Conservation (phyloP, 257 asterid species). For the Scutellaria baicalensis region DNA sequence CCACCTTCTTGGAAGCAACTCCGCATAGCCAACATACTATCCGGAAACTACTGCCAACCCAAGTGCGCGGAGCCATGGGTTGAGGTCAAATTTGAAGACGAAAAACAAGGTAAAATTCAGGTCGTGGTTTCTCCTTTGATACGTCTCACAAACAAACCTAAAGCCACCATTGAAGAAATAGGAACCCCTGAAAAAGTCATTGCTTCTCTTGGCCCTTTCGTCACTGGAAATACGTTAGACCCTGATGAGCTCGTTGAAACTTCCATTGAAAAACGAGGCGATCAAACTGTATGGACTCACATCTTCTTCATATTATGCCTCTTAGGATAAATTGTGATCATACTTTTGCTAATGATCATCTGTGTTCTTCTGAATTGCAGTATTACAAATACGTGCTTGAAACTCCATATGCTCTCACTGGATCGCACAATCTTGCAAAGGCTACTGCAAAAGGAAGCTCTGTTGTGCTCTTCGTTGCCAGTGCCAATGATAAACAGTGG, state of each 20-base stretch:
- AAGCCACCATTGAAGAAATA: slow-evolving; percentile 86
- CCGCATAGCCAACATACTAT: slow-evolving; percentile 82
- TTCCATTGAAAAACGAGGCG: slow-evolving; percentile 73
- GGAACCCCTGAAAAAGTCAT: slow-evolving; percentile 87
- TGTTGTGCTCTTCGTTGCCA: slow-evolving; percentile 80
- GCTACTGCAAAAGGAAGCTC: slow-evolving; percentile 94
- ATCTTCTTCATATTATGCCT: neutral
- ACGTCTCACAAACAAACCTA: slow-evolving; percentile 89
- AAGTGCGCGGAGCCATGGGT: slow-evolving; percentile 99
- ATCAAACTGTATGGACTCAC: slow-evolving; percentile 52
- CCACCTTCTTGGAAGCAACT: slow-evolving; percentile 96
- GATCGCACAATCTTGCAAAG: slow-evolving; percentile 90
- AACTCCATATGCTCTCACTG: slow-evolving; percentile 91
- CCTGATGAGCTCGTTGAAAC: slow-evolving; percentile 84
- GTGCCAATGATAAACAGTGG: slow-evolving; percentile 94
- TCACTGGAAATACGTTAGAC: slow-evolving; percentile 80
- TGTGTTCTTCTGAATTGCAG: slow-evolving; percentile 32
- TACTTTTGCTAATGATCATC: neutral
- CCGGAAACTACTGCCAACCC: slow-evolving; percentile 98
- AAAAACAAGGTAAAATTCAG: slow-evolving; percentile 76
- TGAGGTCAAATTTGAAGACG: slow-evolving; percentile 91
- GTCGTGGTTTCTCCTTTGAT: slow-evolving; percentile 93
- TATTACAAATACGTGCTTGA: slow-evolving; percentile 82
- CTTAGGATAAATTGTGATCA: too few species aligned
- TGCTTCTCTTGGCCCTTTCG: slow-evolving; percentile 96